A percentile compares a stretch with the other conserved stretches of the same genome.
phyloP scores from a whole-genome alignment of 495 filamentous ascomycete genomes.

The Hyaloscypha hepaticicola region DNA sequence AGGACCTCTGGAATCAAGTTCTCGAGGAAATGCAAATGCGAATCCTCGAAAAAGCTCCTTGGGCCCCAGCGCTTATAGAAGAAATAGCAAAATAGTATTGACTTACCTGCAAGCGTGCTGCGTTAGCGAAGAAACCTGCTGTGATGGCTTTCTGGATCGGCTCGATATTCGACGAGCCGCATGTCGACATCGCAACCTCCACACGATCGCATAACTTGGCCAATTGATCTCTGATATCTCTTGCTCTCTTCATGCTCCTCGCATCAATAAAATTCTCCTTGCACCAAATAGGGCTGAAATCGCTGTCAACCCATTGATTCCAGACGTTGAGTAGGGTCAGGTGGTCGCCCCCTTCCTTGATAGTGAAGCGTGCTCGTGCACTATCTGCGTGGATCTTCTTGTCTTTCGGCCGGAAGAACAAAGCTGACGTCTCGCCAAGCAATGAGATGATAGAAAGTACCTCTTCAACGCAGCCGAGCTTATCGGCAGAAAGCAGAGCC shows the following conservation, averaged over 20 bases:
- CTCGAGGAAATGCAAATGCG: too few species aligned
- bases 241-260: slow-evolving; percentile 77
- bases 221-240: slow-evolving; percentile 92
- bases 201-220: slow-evolving; percentile 93
- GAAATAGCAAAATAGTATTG: too few species aligned
- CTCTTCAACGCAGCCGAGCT: slow-evolving; percentile 89
- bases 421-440: slow-evolving; percentile 81
- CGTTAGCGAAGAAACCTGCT: slow-evolving; percentile 93
- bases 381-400: slow-evolving; percentile 96
- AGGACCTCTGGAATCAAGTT: too few species aligned
- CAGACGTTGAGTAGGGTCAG: slow-evolving; percentile 90
- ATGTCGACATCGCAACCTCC: slow-evolving; percentile 72
- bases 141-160: slow-evolving; percentile 87
- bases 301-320: slow-evolving; percentile 94
- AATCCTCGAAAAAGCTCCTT: too few species aligned
- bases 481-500: slow-evolving; percentile 83
- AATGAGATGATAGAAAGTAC: slow-evolving; percentile 93
- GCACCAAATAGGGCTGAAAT: slow-evolving; percentile 87
- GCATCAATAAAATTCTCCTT: slow-evolving; percentile 95
- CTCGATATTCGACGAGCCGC: slow-evolving; percentile 65
- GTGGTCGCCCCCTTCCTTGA: slow-evolving; percentile 92
- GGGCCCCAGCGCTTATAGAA: too few species aligned
- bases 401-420: slow-evolving; percentile 97
- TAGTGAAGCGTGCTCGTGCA: slow-evolving; percentile 86
- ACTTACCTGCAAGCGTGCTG: slow-evolving; percentile 83